phyloP scores from a whole-genome alignment of 108 stramenopile genomes.

The Cyclotella atomus region DNA sequence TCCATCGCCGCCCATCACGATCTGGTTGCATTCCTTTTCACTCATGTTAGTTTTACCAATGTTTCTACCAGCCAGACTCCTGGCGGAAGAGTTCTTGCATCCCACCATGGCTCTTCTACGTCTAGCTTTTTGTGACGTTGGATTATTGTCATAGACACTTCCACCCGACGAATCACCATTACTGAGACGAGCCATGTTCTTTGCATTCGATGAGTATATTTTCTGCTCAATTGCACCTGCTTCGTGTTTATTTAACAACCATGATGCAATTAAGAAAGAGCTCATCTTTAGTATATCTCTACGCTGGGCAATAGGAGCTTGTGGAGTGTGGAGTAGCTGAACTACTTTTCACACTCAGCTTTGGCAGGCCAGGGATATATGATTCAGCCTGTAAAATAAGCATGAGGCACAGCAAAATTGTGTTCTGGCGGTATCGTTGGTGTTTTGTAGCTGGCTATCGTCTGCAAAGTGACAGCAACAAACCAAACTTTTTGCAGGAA shows the following conservation, averaged over 20 bases:
- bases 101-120: constrained; percentile 62
- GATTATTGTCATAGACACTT: constrained; percentile 63
- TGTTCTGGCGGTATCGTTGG: no score
- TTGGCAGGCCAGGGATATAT: no score
- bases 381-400: no score
- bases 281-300: constrained; percentile 19
- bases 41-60: constrained; percentile 28
- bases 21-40: constrained; percentile 56
- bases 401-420: no score
- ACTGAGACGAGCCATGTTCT: constrained; percentile 55
- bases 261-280: neutral
- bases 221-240: constrained; percentile 26
- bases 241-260: neutral
- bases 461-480: no score
- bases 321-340: no score
- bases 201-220: constrained; percentile 57
- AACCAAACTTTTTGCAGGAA: no score
- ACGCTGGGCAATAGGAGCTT: neutral
- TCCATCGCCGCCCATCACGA: constrained; percentile 53
- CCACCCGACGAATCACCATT: constrained; percentile 62
- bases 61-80: constrained; percentile 46
- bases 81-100: constrained; percentile 52
- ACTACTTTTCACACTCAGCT: no score
- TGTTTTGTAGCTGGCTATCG: no score
- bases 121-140: constrained; percentile 43